phyloP scores from a whole-genome alignment of 495 filamentous ascomycete genomes.

The Neurospora sp. region DNA sequence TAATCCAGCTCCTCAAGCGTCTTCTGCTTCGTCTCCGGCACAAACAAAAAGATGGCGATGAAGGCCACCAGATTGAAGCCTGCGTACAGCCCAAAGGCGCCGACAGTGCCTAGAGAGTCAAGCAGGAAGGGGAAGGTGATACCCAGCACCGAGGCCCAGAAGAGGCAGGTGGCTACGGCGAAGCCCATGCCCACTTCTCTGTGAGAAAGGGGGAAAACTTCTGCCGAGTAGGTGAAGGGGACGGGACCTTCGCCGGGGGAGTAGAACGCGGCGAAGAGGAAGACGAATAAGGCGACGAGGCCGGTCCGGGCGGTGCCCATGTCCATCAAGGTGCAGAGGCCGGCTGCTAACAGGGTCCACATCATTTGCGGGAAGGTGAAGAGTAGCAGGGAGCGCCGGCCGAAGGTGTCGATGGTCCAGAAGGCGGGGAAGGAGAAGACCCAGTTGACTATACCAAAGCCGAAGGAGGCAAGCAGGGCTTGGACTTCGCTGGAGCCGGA shows the following conservation, averaged over 20 bases:
- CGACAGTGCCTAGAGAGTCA: slow-evolving; percentile 37
- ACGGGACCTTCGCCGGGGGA: slow-evolving; percentile 75
- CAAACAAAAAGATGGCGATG: slow-evolving; percentile 55
- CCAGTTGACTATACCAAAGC: slow-evolving; percentile 75
- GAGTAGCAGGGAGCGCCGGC: slow-evolving; percentile 63
- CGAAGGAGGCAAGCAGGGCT: slow-evolving; percentile 63
- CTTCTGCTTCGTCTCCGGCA: slow-evolving; percentile 60
- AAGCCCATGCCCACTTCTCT: slow-evolving; percentile 68
- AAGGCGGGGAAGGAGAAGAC: slow-evolving; percentile 76
- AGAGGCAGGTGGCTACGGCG: slow-evolving; percentile 58
- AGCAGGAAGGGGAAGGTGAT: slow-evolving; percentile 59
- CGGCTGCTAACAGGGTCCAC: slow-evolving; percentile 65
- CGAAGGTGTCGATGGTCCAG: slow-evolving; percentile 78
- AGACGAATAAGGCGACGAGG: slow-evolving; percentile 60
- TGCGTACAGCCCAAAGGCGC: slow-evolving; percentile 52
- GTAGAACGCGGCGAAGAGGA: slow-evolving; percentile 63
- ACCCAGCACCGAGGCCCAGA: slow-evolving; percentile 54
- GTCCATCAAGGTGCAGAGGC: slow-evolving; percentile 55
- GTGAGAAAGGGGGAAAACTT: slow-evolving; percentile 67
- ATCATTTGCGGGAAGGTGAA: slow-evolving; percentile 84
- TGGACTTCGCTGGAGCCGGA: slow-evolving; percentile 46
- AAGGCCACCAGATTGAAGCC: slow-evolving; percentile 54
- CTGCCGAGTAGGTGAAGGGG: slow-evolving; percentile 71
- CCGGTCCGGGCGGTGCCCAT: slow-evolving; percentile 43
- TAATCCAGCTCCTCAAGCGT: slow-evolving; percentile 76